A percentile compares a stretch with the other conserved stretches of the same genome.
Conservation (phyloP, 257 asterid genomes). For the Penstemon eatonii region DNA sequence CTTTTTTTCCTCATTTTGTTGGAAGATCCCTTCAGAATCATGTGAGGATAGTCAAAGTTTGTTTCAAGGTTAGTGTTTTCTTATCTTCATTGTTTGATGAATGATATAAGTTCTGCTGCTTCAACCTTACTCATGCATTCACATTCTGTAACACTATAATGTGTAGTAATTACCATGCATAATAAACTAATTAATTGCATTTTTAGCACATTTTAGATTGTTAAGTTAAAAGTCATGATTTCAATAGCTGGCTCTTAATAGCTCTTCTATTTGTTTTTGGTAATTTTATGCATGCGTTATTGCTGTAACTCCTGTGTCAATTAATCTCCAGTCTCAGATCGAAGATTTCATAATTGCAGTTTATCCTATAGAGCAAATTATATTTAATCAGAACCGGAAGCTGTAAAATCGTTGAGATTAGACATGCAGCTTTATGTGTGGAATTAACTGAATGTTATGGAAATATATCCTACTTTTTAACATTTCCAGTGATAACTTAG, state of each 20-base stretch:
- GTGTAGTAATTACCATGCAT: neutral
- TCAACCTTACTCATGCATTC: neutral
- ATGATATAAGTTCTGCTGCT: neutral
- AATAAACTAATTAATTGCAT: neutral
- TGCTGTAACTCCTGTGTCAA: neutral
- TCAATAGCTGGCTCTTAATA: neutral
- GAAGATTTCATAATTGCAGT: slow-evolving; percentile 20
- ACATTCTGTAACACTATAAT: neutral
- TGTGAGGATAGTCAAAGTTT: slow-evolving; percentile 41
- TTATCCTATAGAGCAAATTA: slow-evolving; percentile 18
- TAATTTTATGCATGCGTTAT: neutral
- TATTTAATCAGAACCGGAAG: slow-evolving; percentile 1
- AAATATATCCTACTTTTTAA: neutral
- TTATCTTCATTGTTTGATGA: neutral
- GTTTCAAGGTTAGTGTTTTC: slow-evolving; percentile 15
- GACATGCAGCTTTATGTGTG: neutral
- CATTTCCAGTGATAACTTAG: neutral
- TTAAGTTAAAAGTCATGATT: slow-evolving; percentile 10
- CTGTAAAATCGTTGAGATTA: neutral
- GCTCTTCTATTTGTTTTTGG: neutral
- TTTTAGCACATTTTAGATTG: slow-evolving; percentile 1
- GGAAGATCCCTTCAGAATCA: slow-evolving; percentile 69
- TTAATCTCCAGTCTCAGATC: neutral
- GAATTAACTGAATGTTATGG: neutral
- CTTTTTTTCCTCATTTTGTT: slow-evolving; percentile 75